Conservation (phyloP, 2,329 filamentous ascomycete species). For the Xylariaceae sp. region DNA sequence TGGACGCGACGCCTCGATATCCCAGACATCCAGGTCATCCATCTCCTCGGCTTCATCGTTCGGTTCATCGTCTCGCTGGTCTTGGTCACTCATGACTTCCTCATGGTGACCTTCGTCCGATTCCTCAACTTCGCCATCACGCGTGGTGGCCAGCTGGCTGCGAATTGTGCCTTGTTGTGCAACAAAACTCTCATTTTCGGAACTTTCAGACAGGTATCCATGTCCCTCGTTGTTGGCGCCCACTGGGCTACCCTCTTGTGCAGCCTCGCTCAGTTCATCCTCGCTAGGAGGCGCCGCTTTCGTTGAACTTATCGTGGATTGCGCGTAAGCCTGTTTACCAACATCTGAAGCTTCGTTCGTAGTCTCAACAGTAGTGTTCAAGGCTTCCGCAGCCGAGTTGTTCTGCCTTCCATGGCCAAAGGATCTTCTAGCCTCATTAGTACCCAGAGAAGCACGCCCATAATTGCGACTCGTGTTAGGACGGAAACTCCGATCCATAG, state of each 20-base stretch:
- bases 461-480: constrained; percentile 17
- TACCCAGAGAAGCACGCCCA: constrained; percentile 9
- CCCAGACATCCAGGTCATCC: constrained; percentile 52
- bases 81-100: constrained; percentile 17
- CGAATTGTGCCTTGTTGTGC: constrained; percentile 12
- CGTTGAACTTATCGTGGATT: constrained; percentile 17
- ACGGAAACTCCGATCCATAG: constrained; percentile 18
- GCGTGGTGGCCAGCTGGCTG: constrained; percentile 6
- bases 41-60: constrained; percentile 11
- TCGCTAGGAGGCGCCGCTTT: constrained; percentile 16
- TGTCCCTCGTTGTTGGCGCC: constrained; percentile 12
- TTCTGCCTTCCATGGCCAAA: constrained; percentile 16
- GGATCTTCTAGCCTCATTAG: constrained; percentile 15
- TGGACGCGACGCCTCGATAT: constrained; percentile 50
- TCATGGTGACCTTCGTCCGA: constrained; percentile 12
- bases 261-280: constrained; percentile 16
- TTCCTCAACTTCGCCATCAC: not conserved
- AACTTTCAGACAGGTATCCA: constrained; percentile 10
- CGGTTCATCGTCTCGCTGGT: constrained; percentile 13
- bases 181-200: constrained; percentile 14
- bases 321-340: constrained; percentile 4
- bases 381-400: constrained; percentile 11
- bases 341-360: not conserved
- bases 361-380: constrained; percentile 6
- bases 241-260: constrained; percentile 13